These are phyloP conservation scores for Tuber indicum DNA, from an alignment of 495 filamentous ascomycete genomes.

Conservation along the genomic window DNA sequence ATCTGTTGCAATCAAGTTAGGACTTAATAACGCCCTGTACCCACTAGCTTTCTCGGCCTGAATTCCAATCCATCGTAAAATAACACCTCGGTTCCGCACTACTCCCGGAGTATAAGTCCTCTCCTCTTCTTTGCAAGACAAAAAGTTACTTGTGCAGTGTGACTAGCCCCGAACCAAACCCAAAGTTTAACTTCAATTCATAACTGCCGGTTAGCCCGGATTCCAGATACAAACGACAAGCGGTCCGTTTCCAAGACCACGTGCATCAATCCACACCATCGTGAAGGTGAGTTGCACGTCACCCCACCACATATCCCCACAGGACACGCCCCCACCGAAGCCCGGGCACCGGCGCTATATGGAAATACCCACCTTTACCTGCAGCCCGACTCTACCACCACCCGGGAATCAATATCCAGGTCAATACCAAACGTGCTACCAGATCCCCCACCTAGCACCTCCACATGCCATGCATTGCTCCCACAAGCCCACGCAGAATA, in stretches of 20 bases:
- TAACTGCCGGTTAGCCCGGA: too few relatives aligned
- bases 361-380: background rate
- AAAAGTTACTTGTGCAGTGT: background rate
- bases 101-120: too few relatives aligned
- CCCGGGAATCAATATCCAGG: background rate
- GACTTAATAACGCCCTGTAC: too few relatives aligned
- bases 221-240: too few relatives aligned
- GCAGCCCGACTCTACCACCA: background rate
- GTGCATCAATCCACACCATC: background rate
- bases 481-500: background rate
- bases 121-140: background rate
- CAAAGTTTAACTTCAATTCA: background rate
- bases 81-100: too few relatives aligned
- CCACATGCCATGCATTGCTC: background rate
- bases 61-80: too few relatives aligned
- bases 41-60: background rate
- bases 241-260: background rate
- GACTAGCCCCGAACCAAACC: background rate
- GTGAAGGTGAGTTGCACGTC: background rate
- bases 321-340: background rate
- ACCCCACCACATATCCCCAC: background rate
- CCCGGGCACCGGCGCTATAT: background rate
- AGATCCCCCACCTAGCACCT: background rate
- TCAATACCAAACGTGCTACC: background rate
- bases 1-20: too few relatives aligned